Base-by-base conservation (phyloP, 2,329 filamentous ascomycete genomes). In the Raffaelea arxii region DNA sequence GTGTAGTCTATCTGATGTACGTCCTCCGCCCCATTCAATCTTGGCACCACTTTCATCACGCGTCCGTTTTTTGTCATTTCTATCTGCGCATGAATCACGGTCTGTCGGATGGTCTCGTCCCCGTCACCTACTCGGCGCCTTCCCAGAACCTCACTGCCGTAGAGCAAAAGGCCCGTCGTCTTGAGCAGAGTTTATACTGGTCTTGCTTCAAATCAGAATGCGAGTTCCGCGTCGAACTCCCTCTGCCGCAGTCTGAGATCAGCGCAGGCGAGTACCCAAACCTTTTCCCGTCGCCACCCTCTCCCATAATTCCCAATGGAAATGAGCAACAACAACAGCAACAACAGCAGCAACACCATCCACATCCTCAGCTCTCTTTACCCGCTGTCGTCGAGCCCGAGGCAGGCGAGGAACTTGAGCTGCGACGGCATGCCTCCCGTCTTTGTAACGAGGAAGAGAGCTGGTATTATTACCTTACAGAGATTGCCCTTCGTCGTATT, bases 141-240 rank as follows among this genome's bases (percentile, higher is more conserved):
- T 12, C 32, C 32, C 27, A 32, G 27, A 32, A 32, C 27, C 32
- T 36, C 7, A 36, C 32, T 7, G 6, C 18, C 9, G 25, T n/a
- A 12, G 41, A 19, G 5, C 30, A 16, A 18, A 36, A 46, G 18
- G 27, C 27, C 25, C 36, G 27, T 11, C 44, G 44, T 19, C 39
- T 46, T 19, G 44, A 46, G 44, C 44, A 46, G 39, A 30, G 44
- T 14, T 39, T 46, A 16, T 46, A 46, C 39, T 46, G 44, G 44
- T 42, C 38, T n/a, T 46, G 44, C 44, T 41, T 42, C 38, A 46
- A 41, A 39, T 41, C 44, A 21, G 44, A 46, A 30, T 41, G 44
- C 30, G 44, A 46, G 30, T 27, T 46, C 23, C 25, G 25, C 24
- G n/a, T 25, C 30, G 44, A 46, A 22, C 25, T 46, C 30, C 38